Base-by-base conservation (phyloP, 2,329 filamentous ascomycete species). In the Colletotrichum spinosum region DNA sequence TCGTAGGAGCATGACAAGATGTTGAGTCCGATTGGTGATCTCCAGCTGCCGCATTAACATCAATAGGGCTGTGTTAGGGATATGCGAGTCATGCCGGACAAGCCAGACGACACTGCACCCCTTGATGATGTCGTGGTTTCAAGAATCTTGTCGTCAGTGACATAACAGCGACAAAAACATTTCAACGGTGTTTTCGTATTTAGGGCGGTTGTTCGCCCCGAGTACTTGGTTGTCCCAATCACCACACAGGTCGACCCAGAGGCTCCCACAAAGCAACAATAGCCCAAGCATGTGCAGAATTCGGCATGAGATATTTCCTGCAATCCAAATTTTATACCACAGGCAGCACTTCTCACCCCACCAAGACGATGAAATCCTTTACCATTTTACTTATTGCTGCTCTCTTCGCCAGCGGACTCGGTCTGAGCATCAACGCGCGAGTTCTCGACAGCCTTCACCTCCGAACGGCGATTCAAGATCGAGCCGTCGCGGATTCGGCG, bases 31-130 rank as follows among this genome's bases (percentile, higher is more conserved):
- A 48, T 35, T 44, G 39, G 13, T 42, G 34, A 41, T 38, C 38
- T n/a, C 15, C 38, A 17, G 25, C 38, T 12, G 33, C 11, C 10
- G 59, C 59, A 62, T 62, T 51, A 62, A 56, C 38, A 10, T 51
- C 33, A 11, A 52, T 62, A 56, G 33, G 58, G 52, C 45, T 61
- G 39, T 61, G 52, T 45, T 25, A 15, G n/a, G 45, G n/a, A 13
- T 15, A 1, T 38, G 11, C 45, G 44, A 45, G 52, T 62, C 38
- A 62, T 38, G 6, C 52, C 54, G 35, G 13, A 13, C 34, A 33
- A 34, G 6, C 45, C 45, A 39, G 59, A 15, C 42, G n/a, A 12
- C 44, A 15, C 37, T 45, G 58, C 49, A 12, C 42, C 42, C 49
- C 15, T 48, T 33, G 13, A 2, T 15, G 42, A 15, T 25, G 13